Evolutionary conservation across 164 flowering plant genomes (phyloP).

Genomic region (Vitis vinifera): DNA sequence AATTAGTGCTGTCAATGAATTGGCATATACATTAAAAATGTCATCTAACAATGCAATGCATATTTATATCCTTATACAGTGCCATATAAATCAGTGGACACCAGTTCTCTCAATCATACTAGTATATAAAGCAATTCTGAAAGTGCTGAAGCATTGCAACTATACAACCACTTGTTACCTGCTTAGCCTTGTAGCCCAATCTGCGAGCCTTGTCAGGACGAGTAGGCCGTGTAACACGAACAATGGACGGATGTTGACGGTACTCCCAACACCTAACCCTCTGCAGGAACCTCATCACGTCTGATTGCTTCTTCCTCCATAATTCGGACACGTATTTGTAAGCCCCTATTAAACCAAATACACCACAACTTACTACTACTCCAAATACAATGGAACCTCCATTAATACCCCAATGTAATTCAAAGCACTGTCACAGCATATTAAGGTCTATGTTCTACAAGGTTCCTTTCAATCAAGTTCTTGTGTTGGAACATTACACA

Average conservation of each 20-base stretch:
- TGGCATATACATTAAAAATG: too few species aligned
- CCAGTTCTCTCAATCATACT: too few species aligned
- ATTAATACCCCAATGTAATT: too few species aligned
- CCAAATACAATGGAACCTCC: too few species aligned
- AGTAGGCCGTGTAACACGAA: conserved; percentile 34
- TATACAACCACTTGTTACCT: conserved; percentile 19
- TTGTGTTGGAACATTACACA: too few species aligned
- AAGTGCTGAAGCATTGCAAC: background rate
- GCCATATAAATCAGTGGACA: too few species aligned
- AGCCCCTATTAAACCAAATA: conserved; percentile 40
- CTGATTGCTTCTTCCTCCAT: conserved; percentile 90
- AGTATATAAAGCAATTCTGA: background rate
- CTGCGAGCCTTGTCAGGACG: conserved; percentile 49
- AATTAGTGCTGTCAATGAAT: too few species aligned
- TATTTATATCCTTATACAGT: too few species aligned
- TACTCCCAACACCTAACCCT: conserved; percentile 85
- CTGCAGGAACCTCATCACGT: conserved; percentile 81
- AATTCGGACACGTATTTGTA: conserved; percentile 77
- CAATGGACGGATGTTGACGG: conserved; percentile 44
- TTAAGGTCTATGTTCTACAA: too few species aligned
- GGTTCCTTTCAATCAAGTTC: too few species aligned
- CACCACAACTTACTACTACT: background rate
- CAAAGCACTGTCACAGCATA: too few species aligned
- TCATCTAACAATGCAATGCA: too few species aligned
- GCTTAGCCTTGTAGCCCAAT: conserved; percentile 47